Conservation (phyloP, 1,284 basidiomycete genomes). For the Naganishia liquefaciens region DNA sequence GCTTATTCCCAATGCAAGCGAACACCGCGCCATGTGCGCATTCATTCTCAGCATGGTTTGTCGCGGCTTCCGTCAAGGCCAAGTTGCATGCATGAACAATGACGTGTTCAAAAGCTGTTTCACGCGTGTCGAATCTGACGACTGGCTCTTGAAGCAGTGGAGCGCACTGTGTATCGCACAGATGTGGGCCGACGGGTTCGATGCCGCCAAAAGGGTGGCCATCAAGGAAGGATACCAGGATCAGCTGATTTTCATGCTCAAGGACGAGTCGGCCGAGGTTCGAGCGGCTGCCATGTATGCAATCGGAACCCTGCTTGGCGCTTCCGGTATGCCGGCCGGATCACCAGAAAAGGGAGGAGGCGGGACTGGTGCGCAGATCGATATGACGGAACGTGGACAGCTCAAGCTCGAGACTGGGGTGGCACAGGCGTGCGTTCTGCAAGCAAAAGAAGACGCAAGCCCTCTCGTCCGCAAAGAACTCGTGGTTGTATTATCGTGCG, state of each 20-base stretch:
- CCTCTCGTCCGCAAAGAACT: slow-evolving; percentile 96
- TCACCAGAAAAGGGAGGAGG: slow-evolving; percentile 69
- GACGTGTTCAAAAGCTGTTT: slow-evolving; percentile 88
- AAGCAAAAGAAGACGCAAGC: slow-evolving; percentile 87
- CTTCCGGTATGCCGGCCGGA: slow-evolving; percentile 63
- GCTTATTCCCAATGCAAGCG: slow-evolving; percentile 84
- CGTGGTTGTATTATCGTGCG: slow-evolving; percentile 83
- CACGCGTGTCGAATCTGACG: slow-evolving; percentile 76
- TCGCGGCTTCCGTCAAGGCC: slow-evolving; percentile 82
- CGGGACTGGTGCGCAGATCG: slow-evolving; percentile 80
- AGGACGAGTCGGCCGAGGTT: slow-evolving; percentile 90
- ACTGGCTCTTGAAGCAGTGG: slow-evolving; percentile 93
- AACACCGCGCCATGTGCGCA: slow-evolving; percentile 98
- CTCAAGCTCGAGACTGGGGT: slow-evolving; percentile 61
- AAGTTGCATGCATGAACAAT: slow-evolving; percentile 80
- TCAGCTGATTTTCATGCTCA: slow-evolving; percentile 76
- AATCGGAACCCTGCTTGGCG: slow-evolving; percentile 89
- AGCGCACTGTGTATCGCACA: slow-evolving; percentile 89
- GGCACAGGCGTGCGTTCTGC: slow-evolving; percentile 61
- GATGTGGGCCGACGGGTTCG: slow-evolving; percentile 85
- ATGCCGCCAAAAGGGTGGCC: slow-evolving; percentile 84
- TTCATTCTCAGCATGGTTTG: slow-evolving; percentile 94
- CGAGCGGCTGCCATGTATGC: slow-evolving; percentile 88
- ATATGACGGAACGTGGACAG: slow-evolving; percentile 71
- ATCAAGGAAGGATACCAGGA: slow-evolving; percentile 82